Evolutionary conservation across 148 eudicot species (phyloP).

Genomic region (Camellia japonica): DNA sequence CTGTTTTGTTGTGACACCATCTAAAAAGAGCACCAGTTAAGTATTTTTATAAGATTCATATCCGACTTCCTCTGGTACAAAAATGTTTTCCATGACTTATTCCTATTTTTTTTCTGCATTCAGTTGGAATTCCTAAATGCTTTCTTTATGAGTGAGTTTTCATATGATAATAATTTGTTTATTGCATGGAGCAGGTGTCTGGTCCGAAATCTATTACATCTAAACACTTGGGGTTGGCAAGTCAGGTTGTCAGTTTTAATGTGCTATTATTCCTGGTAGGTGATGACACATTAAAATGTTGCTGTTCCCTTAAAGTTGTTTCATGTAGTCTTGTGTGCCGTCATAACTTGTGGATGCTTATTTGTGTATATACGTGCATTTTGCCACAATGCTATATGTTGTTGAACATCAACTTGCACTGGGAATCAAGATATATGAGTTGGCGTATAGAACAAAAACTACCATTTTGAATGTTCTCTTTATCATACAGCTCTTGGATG

Average conservation of each 20-base stretch:
- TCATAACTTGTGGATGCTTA: no score
- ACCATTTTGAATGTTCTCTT: not conserved
- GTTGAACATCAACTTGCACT: not conserved
- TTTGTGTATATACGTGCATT: not conserved
- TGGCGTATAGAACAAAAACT: not conserved
- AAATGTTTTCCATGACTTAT: not conserved
- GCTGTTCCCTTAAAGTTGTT: not conserved
- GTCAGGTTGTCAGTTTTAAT: constrained; percentile 93
- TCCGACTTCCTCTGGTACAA: not conserved
- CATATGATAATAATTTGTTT: not conserved
- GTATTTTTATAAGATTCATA: not conserved
- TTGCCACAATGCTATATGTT: not conserved
- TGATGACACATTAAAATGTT: constrained; percentile 16
- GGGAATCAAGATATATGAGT: not conserved
- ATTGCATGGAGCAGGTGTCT: constrained; percentile 62
- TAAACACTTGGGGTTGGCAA: constrained; percentile 91
- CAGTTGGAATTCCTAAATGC: no score
- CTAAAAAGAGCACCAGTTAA: not conserved
- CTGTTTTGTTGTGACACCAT: no score
- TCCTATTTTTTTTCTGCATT: not conserved
- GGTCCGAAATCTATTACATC: constrained; percentile 95
- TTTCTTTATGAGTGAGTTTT: not conserved
- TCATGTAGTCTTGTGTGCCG: not conserved
- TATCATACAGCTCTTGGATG: not conserved
- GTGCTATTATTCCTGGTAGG: constrained; percentile 90